These are phyloP conservation scores for Licmophora abbreviata DNA, from an alignment of 108 stramenopile species.

Conservation along the genomic window DNA sequence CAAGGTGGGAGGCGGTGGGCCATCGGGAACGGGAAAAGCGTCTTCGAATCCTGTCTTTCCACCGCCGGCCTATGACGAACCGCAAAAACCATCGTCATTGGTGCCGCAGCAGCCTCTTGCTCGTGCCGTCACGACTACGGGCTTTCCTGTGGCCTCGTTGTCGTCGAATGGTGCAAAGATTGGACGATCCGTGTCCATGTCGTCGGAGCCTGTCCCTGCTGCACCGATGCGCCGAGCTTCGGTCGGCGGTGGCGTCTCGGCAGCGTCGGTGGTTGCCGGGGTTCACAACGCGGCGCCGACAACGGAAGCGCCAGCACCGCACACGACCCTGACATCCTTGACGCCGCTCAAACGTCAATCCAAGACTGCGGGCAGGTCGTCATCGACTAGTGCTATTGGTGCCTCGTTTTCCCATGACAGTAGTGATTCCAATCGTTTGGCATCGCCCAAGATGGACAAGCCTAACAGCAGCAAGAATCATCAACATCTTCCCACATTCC, in stretches of 20 bases:
- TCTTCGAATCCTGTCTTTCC: constrained; percentile 68
- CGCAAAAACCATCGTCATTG: constrained; percentile 20
- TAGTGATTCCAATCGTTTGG: background rate
- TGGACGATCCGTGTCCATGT: constrained; percentile 1
- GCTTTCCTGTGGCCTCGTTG: constrained; percentile 11
- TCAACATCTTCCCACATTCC: constrained; percentile 1
- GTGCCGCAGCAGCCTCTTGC: constrained; percentile 42
- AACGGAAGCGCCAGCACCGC: constrained; percentile 32
- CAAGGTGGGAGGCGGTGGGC: constrained; percentile 76
- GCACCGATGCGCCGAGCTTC: background rate
- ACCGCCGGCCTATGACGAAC: constrained; percentile 78
- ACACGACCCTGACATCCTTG: constrained; percentile 64
- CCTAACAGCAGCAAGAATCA: too few relatives aligned
- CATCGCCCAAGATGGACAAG: too few relatives aligned
- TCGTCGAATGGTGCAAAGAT: constrained; percentile 14
- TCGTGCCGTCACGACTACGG: constrained; percentile 16
- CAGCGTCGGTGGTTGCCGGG: constrained; percentile 79
- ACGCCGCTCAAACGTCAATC: constrained; percentile 65
- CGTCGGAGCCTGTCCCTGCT: constrained; percentile 3
- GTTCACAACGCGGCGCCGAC: constrained; percentile 24
- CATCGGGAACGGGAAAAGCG: constrained; percentile 71
- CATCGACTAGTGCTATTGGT: background rate
- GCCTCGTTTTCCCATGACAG: background rate
- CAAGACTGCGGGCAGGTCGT: background rate
- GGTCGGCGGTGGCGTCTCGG: constrained; percentile 20